These are phyloP conservation scores for Solanum medicagineum DNA, from an alignment of 257 asterid species.

Conservation along the genomic window DNA sequence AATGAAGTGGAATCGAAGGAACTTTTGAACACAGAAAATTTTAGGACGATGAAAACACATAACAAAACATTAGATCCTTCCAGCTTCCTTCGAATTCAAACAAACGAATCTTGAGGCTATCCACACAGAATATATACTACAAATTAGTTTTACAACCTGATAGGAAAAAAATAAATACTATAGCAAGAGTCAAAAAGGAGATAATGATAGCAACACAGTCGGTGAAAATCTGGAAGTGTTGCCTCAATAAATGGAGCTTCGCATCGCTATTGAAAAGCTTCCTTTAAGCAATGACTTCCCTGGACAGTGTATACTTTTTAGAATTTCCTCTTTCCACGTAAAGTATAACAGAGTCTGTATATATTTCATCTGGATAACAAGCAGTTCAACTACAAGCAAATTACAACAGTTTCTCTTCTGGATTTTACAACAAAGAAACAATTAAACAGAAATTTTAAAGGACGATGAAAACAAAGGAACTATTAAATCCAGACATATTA, in stretches of 20 bases:
- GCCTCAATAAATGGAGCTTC: not conserved
- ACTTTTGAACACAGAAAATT: not conserved
- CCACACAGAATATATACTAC: not conserved
- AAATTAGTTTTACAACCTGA: not conserved
- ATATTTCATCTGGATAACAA: not conserved
- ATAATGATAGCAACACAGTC: not conserved
- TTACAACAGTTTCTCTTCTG: not conserved
- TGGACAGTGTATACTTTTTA: too few relatives aligned
- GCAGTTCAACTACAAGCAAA: not conserved
- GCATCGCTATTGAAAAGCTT: not conserved
- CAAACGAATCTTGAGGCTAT: not conserved
- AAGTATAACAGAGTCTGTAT: not conserved
- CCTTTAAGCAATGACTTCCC: too few relatives aligned
- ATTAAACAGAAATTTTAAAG: not conserved
- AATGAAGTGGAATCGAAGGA: not conserved
- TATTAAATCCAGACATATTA: not conserved
- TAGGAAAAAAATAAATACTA: not conserved
- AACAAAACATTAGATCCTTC: not conserved
- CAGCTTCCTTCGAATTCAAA: not conserved
- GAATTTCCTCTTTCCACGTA: too few relatives aligned
- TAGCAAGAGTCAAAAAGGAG: not conserved
- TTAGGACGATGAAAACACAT: not conserved
- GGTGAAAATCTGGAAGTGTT: not conserved
- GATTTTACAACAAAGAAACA: not conserved
- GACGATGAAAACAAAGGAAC: not conserved